Conservation (phyloP, 257 asterid genomes). For the Cinchona pubescens region DNA sequence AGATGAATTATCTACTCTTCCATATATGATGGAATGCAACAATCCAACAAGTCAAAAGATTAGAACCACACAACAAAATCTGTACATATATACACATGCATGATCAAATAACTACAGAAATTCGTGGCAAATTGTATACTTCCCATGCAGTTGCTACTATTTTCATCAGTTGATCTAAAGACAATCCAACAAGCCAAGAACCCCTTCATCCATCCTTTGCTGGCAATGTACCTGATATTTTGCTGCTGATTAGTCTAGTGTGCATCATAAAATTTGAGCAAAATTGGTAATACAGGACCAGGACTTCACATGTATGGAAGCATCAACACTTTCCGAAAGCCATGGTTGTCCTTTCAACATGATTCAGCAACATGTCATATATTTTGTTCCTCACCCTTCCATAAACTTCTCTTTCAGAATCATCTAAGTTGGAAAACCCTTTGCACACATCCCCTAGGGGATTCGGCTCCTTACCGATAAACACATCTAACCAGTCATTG, state of each 20-base stretch:
- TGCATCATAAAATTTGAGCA: background rate
- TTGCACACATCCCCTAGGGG: constrained; percentile 14
- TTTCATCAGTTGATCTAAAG: background rate
- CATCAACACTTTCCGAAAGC: constrained; percentile 29
- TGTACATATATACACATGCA: background rate
- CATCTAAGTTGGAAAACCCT: constrained; percentile 23
- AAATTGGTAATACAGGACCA: background rate
- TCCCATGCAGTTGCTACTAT: background rate
- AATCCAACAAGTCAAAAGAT: background rate
- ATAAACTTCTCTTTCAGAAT: constrained; percentile 39
- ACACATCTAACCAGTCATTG: constrained; percentile 57
- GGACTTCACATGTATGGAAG: background rate
- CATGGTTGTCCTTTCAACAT: constrained; percentile 66
- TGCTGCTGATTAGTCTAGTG: background rate
- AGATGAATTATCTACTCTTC: background rate
- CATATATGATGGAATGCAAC: background rate
- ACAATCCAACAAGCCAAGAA: too few relatives aligned
- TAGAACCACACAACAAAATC: background rate
- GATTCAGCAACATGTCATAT: constrained; percentile 51
- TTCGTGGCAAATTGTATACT: background rate
- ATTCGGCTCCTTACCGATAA: constrained; percentile 33
- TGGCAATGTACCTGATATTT: background rate
- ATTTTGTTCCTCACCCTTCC: constrained; percentile 58
- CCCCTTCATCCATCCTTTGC: background rate
- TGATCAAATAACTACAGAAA: too few relatives aligned